phyloP scores from a whole-genome alignment of 257 asterid genomes.

The Eustoma russellianum region DNA sequence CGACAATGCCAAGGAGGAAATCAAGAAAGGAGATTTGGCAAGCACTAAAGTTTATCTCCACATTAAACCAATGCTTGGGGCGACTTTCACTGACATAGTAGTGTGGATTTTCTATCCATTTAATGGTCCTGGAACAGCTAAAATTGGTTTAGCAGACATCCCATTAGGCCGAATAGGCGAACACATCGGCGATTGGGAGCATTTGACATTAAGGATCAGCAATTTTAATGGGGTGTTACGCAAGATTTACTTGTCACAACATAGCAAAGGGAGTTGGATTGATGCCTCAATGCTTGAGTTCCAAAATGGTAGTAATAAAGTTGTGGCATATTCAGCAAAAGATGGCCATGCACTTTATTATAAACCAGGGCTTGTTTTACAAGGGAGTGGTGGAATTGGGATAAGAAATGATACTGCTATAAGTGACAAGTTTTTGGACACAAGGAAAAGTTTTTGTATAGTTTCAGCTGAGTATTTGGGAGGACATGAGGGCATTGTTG shows the following conservation, averaged over 20 bases:
- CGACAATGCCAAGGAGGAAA: slow-evolving; percentile 17
- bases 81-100: slow-evolving; percentile 64
- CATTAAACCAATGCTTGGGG: slow-evolving; percentile 59
- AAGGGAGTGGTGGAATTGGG: slow-evolving; percentile 46
- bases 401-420: slow-evolving; percentile 53
- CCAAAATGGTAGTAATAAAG: slow-evolving; percentile 30
- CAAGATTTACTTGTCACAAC: slow-evolving; percentile 52
- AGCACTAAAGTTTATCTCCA: slow-evolving; percentile 62
- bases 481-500: slow-evolving; percentile 21
- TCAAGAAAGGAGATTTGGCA: slow-evolving; percentile 45
- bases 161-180: slow-evolving; percentile 65
- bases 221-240: slow-evolving; percentile 58
- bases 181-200: slow-evolving; percentile 97
- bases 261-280: slow-evolving; percentile 61
- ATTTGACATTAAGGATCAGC: slow-evolving; percentile 71
- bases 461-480: slow-evolving; percentile 44
- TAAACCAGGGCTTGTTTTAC: slow-evolving; percentile 36
- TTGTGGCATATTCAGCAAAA: slow-evolving; percentile 51
- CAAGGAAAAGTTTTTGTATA: slow-evolving; percentile 32
- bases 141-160: slow-evolving; percentile 38
- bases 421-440: slow-evolving; percentile 48
- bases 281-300: slow-evolving; percentile 48
- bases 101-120: slow-evolving; percentile 77
- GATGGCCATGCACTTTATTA: slow-evolving; percentile 58
- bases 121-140: slow-evolving; percentile 69